Base-by-base conservation (phyloP, 1,284 basidiomycete genomes). In the Puccinia polysora region DNA sequence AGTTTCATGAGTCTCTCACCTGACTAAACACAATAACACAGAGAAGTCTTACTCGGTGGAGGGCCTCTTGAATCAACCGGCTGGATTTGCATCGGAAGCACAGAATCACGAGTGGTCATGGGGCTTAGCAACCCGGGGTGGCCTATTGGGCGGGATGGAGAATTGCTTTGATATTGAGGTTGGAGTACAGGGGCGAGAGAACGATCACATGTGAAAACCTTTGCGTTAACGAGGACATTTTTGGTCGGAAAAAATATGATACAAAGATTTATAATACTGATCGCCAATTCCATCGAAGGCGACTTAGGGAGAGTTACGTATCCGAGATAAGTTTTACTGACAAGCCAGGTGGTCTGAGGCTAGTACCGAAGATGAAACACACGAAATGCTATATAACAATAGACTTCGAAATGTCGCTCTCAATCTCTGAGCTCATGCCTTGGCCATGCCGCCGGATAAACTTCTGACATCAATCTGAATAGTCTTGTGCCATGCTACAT, bases 11-110 rank as follows among this genome's bases (percentile, higher is more conserved):
- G 53, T 14, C 53, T 56, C 30, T 2, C 3, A 2, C 2, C 30
- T 36, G 23, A 4, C 5, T 25, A 23, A 40, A 20, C 23, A 40
- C n/a, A 56, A 7, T 34, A 56, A 56, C 53, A 12, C 1, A 20
- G n/a, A n/a, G n/a, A n/a, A n/a, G n/a, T n/a, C 56, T 59, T 59
- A 59, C 56, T 59, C 18, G 56, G 56, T 59, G 30, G 56, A 1
- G 56, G 56, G 18, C 56, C 56, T 14, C n/a, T 59, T 59, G 36
- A 5, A 59, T 38, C 43, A 10, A 40, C 38, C 23, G 56, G n/a
- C n/a, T n/a, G n/a, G n/a, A n/a, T n/a, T 40, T 40, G 34, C 14
- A 59, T 38, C 2, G 56, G n/a, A 23, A 23, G 2, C 18, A 34
- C 38, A 23, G 43, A 25, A 23, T 7, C 40, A 8, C 18, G 40